Evolutionary conservation across 2,329 filamentous ascomycete species (phyloP).

Genomic region (Nigrospora osmanthi): DNA sequence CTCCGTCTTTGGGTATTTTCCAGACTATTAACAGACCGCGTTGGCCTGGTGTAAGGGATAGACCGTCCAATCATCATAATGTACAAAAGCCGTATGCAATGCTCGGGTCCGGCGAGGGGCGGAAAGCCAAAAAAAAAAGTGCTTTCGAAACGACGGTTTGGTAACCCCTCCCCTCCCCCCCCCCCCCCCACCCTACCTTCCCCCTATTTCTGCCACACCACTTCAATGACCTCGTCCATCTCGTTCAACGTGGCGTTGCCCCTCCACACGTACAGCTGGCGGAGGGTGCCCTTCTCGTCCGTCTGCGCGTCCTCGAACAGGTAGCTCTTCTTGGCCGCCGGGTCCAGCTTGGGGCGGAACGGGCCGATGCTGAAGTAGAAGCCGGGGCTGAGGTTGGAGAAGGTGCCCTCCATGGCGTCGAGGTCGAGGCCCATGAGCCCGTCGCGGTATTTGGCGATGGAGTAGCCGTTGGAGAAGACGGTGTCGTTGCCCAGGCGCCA

Average conservation of each 20-base stretch:
- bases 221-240: constrained; percentile 38
- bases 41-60: too few species aligned
- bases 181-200: too few species aligned
- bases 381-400: constrained; percentile 34
- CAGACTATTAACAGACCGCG: too few species aligned
- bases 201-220: constrained; percentile 35
- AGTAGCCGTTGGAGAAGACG: constrained; percentile 52
- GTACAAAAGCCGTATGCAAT: too few species aligned
- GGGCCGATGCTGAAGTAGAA: constrained; percentile 48
- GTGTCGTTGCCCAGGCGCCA: constrained; percentile 40
- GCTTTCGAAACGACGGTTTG: too few species aligned
- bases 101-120: too few species aligned
- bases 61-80: too few species aligned
- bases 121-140: too few species aligned
- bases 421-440: constrained; percentile 32
- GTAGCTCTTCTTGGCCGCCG: constrained; percentile 43
- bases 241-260: constrained; percentile 29
- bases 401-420: constrained; percentile 45
- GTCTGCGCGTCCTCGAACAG: constrained; percentile 34
- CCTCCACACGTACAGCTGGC: constrained; percentile 47
- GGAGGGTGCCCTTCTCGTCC: constrained; percentile 31
- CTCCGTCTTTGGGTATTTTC: too few species aligned
- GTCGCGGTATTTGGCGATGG: constrained; percentile 39
- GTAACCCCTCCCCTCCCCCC: too few species aligned
- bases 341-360: constrained; percentile 27